Base-by-base conservation (phyloP, 2,329 filamentous ascomycete genomes). In the Penicillium sumatraense region DNA sequence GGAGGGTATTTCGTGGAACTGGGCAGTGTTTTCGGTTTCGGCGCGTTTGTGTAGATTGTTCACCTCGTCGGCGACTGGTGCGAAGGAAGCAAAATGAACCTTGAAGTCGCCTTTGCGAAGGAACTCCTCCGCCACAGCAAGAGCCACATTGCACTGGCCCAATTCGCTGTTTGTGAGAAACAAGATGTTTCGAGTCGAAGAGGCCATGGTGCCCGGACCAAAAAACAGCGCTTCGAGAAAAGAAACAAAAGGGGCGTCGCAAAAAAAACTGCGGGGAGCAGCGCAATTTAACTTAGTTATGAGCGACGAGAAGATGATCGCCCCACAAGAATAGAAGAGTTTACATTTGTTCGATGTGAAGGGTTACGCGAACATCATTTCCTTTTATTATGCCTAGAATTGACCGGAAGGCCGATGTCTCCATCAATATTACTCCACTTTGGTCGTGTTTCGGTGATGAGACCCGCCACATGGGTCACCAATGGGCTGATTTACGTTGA, bases 81-180 rank as follows among this genome's bases (percentile, higher is more conserved):
- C 53, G 55, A 78, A 81, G 0, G 80, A 80, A 3, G 73, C 78
- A 23, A 81, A 69, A 53, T 82, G 79, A 6, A 81, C 63, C 29
- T 78, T 70, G 24, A 76, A 68, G 13, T 74, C 54, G 2, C 70
- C 68, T 5, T 71, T 64, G 3, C 67, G 61, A 1, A 78, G 58
- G 0, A 81, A 66, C 24, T 78, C 78, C 31, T 77, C 69, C 3
- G 69, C 69, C 0, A 76, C 72, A 6, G 79, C 79, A 6, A 82
- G 57, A 31, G 79, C 70, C 21, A 81, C 74, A 60, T 80, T 81
- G 16, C 76, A 74, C 53, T 80, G 76, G 3, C 80, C 80, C 54
- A 74, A 72, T 53, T 81, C 80, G 48, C 72, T 69, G 59, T 77
- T 80, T 3, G 78, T 77, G 36, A 81, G 60, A 38, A 82, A 73